Base-by-base conservation (phyloP, 1,139 yeast genomes). In the Taiozyma onychis region DNA sequence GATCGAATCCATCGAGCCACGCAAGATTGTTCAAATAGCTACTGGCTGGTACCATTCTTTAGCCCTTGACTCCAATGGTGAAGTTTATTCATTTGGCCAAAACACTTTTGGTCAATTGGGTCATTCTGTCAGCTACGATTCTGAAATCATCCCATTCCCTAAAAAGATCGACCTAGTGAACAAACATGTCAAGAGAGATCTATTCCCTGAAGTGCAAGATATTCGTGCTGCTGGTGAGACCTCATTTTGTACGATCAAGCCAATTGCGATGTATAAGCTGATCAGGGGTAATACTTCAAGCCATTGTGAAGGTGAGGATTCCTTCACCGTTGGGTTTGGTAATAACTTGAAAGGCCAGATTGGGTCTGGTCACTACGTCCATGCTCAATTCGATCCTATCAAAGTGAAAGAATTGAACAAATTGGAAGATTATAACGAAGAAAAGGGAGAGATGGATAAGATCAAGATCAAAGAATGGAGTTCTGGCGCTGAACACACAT, bases 321-420 rank as follows among this genome's bases (percentile, higher is more conserved):
- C 61, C 14, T 54, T 72, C 11, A 67, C 79, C 48, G 71, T 84
- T 57, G 75, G 89, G 6, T 84, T 90, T 70, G 99, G 99, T 26
- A 82, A 83, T 60, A 97, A 98, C 5, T 67, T 86, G 48, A 77
- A 78, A 59, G 99, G 98, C n/a, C 96, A 89, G 67, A 73, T 90
- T 51, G 99, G 97, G 18, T 78, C 81, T 46, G 90, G 88, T 26
- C 73, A 83, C 49, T 90, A 76, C 65, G 71, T 85, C 46, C 97
- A 90, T 64, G 84, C 88, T 16, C 86, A 84, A 60, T 71, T 80
- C 21, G 76, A 75, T 45, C 97, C 97, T 8, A 73, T 77, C 22
- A 75, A 77, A 43, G 66, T 91, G 52, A 81, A 80, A 64, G 70
- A 77, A 4, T 65, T 86, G 44, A 63, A 71, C 28, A 71, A 75